Conservation (phyloP, 768 basidiomycete genomes). For the Sarcomyxa edulis region DNA sequence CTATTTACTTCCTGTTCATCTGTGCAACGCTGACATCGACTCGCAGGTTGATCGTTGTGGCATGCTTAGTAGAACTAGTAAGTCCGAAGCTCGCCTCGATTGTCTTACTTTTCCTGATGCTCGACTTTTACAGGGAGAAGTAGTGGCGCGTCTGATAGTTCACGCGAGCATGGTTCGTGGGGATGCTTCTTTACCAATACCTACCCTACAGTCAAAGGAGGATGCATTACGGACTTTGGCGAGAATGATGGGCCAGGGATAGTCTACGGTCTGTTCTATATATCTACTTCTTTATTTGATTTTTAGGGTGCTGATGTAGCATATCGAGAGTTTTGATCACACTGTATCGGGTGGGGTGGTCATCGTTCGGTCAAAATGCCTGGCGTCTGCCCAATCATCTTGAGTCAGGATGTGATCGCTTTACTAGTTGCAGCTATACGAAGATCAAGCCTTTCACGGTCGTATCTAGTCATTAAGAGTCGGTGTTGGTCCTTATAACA, state of each 20-base stretch:
- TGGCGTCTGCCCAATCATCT: no score
- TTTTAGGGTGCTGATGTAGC: no score
- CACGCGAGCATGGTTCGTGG: slow-evolving; percentile 54
- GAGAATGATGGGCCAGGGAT: slow-evolving; percentile 29
- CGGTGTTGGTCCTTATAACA: no score
- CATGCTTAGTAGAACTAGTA: slow-evolving; percentile 84
- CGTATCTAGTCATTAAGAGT: no score
- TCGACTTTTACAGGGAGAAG: slow-evolving; percentile 55
- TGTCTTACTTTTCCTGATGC: not conserved
- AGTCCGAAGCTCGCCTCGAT: not conserved
- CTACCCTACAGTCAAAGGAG: slow-evolving; percentile 27
- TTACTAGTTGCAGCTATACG: no score
- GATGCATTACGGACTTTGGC: slow-evolving; percentile 36
- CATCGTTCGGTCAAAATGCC: no score
- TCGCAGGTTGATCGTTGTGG: slow-evolving; percentile 83
- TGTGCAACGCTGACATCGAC: slow-evolving; percentile 16
- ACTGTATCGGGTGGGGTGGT: no score
- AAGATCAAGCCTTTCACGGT: no score
- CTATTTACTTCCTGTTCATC: slow-evolving; percentile 10
- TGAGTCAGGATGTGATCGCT: no score
- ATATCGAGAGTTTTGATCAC: no score
- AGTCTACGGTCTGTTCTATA: no score
- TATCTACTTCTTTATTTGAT: no score
- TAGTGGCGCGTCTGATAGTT: slow-evolving; percentile 70
- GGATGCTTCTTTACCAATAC: slow-evolving; percentile 9